Evolutionary conservation across 352 stramenopile genomes (phyloP).

Genomic region (Nothophytophthora sp.): DNA sequence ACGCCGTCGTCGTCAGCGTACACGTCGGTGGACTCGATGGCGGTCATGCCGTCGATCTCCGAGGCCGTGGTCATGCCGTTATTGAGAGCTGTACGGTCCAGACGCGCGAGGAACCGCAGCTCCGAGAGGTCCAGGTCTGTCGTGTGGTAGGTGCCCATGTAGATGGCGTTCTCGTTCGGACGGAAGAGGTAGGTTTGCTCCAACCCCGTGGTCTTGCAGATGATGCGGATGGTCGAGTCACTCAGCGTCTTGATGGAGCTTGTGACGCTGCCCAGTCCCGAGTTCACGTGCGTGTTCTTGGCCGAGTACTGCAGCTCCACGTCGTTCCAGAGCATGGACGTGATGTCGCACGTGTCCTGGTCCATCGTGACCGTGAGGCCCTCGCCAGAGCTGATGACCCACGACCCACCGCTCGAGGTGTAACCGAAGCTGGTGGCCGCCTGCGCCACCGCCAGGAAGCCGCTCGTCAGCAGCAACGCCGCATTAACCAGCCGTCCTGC

Average conservation of each 20-base stretch:
- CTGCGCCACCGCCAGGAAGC: conserved; percentile 8
- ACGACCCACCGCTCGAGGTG: conserved; percentile 33
- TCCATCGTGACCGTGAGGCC: conserved; percentile 44
- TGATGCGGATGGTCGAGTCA: conserved; percentile 47
- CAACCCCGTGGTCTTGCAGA: conserved; percentile 30
- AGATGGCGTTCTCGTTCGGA: conserved; percentile 49
- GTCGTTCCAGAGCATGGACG: conserved; percentile 48
- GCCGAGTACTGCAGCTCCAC: conserved; percentile 47
- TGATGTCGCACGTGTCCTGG: conserved; percentile 47
- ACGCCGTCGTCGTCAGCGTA: conserved; percentile 30
- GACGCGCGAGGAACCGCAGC: conserved; percentile 49
- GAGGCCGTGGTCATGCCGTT: conserved; percentile 32
- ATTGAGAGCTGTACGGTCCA: conserved; percentile 33
- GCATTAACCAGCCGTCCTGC: conserved; percentile 13
- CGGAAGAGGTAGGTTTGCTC: conserved; percentile 62
- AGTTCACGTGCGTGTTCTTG: conserved; percentile 57
- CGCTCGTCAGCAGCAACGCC: conserved; percentile 15
- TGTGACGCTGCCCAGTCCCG: conserved; percentile 39
- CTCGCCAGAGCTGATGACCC: conserved; percentile 38
- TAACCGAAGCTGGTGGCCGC: conserved; percentile 39
- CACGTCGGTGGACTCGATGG: conserved; percentile 51
- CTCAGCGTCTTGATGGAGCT: conserved; percentile 33
- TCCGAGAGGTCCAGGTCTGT: conserved; percentile 34
- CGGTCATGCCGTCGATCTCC: conserved; percentile 34
- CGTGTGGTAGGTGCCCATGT: conserved; percentile 62